Conservation (phyloP, 805 yeast genomes). For the Saturnispora gosingensis region DNA sequence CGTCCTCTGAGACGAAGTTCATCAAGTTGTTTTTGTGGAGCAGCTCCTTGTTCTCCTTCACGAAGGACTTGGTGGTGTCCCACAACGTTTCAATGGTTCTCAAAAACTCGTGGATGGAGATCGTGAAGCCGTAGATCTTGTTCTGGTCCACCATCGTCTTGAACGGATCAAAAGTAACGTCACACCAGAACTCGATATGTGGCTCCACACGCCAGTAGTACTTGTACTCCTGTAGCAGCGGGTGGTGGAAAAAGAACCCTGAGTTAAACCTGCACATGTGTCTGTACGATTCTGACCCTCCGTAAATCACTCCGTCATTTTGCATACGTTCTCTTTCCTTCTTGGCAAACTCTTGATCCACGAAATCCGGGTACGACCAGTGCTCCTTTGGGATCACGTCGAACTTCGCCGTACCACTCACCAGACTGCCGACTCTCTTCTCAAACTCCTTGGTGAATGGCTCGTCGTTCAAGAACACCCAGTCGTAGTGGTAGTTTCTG, state of each 20-base stretch:
- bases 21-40: slow-evolving; percentile 41
- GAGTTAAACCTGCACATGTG: slow-evolving; percentile 41
- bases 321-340: slow-evolving; percentile 49
- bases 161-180: slow-evolving; percentile 56
- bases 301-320: slow-evolving; percentile 31
- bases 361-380: slow-evolving; percentile 80
- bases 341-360: slow-evolving; percentile 67
- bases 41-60: slow-evolving; percentile 33
- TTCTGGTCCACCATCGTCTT: slow-evolving; percentile 43
- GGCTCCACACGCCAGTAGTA: slow-evolving; percentile 79
- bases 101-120: slow-evolving; percentile 53
- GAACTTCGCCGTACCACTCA: slow-evolving; percentile 61
- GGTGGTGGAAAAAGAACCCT: slow-evolving; percentile 52
- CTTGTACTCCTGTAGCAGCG: slow-evolving; percentile 46
- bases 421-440: slow-evolving; percentile 38
- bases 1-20: slow-evolving; percentile 55
- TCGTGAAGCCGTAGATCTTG: slow-evolving; percentile 58
- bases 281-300: slow-evolving; percentile 32
- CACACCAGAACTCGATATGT: slow-evolving; percentile 51
- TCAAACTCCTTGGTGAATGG: slow-evolving; percentile 68
- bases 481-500: slow-evolving; percentile 66
- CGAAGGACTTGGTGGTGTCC: slow-evolving; percentile 42
- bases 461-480: slow-evolving; percentile 86
- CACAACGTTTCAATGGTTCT: slow-evolving; percentile 52
- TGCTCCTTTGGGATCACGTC: slow-evolving; percentile 68